Percentiles rank a stretch among this genome's conserved stretches.
Conservation (phyloP, 2,329 filamentous ascomycete species). For the Stemphylium lycopersici region DNA sequence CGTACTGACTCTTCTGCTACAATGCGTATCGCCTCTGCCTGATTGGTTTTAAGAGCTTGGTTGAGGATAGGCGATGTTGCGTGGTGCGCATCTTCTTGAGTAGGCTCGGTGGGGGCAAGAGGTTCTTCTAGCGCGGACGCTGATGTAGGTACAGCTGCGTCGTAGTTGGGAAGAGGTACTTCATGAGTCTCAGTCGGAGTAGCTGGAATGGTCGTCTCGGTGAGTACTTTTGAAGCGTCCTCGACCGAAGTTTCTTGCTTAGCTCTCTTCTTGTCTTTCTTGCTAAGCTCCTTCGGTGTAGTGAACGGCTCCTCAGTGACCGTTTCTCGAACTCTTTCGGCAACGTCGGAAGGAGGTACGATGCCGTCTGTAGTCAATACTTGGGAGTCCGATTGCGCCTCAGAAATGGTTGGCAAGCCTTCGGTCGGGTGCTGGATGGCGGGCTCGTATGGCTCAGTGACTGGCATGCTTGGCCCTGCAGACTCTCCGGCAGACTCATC, state of each 20-base stretch:
- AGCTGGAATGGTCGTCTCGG: background rate
- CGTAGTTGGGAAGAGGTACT: background rate
- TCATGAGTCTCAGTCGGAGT: background rate
- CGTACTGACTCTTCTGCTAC: too few relatives aligned
- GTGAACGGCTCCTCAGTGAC: slow-evolving; percentile 14
- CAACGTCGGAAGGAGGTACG: background rate
- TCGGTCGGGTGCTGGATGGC: background rate
- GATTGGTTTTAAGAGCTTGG: too few relatives aligned
- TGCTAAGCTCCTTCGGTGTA: slow-evolving; percentile 27
- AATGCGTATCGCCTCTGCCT: too few relatives aligned
- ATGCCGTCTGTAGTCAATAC: background rate
- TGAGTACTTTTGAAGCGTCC: background rate
- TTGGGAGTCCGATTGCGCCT: background rate
- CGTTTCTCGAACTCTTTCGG: background rate
- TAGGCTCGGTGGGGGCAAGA: slow-evolving; percentile 29
- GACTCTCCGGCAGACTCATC: slow-evolving; percentile 15
- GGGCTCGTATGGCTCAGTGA: background rate
- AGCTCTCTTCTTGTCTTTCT: slow-evolving; percentile 38
- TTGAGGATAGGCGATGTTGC: too few relatives aligned
- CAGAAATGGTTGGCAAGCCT: background rate
- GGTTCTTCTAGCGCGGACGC: background rate
- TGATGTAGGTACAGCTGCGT: background rate
- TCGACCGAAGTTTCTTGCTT: slow-evolving; percentile 22
- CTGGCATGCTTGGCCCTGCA: background rate
- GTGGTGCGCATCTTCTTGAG: slow-evolving; percentile 45